Evolutionary conservation across 352 stramenopile species (phyloP), one percentile per base, ranked within the genome.

Genomic region (Globisporangium cystogenes): DNA sequence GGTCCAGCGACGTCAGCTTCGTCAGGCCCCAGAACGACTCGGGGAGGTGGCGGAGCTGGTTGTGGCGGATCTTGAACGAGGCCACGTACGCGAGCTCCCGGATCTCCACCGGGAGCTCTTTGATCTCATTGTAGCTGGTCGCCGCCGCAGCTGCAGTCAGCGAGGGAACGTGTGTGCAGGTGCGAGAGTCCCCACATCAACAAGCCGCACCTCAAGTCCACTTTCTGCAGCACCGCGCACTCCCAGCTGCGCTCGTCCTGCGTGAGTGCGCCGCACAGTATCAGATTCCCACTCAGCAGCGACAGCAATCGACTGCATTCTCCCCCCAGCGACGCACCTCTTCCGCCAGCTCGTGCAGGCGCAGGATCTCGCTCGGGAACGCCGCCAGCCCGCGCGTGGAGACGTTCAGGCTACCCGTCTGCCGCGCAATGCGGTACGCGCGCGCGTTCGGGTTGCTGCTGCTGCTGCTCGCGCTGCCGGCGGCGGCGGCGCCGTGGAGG

Each of bases 51-150:
- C 35, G 54, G 14, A 93, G 63, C 36, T 73, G 58, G 36, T 93
- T 93, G 57, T 93, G 82, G 15, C 77, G 76, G 49, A 93, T 74
- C 57, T 90, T 90, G 57, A 90, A 71, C 29, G 61, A 86, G 24
- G 63, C 55, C 21, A 93, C 57, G 52, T 72, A 62, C 35, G 66
- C 69, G 31, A 93, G 53, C 46, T 62, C 62, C 26, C 60, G 60
- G 49, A 93, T 71, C 49, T 83, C 54, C 21, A 21, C 52, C 18
- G 78, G 76, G 16, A 93, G 52, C 48, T 66, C 60, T 15, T 54
- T 33, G 57, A 93, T 90, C 20, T 88, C 81, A 51, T 93, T 93
- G 64, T 89, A 87, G 42, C 82, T 92, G 41, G 12, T 6, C 16
- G 33, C 4, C 33, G n/a, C 14, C n/a, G 26, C 16, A 6, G n/a